phyloP scores from a whole-genome alignment of 192 early-diverging fungal species.

The Rhizophagus clarus region DNA sequence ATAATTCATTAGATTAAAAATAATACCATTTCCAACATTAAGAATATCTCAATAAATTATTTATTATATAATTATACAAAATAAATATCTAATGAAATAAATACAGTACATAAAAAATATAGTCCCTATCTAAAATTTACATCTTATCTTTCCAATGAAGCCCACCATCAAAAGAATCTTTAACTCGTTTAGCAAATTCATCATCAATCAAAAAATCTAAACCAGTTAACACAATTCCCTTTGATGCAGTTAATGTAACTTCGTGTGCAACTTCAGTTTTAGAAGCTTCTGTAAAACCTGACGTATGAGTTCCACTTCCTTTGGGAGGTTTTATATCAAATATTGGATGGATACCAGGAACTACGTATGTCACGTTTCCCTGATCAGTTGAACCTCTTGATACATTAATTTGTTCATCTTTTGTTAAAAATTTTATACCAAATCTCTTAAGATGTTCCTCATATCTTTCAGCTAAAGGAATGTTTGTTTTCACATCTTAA shows the following conservation, averaged over 20 bases:
- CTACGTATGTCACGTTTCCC: slow-evolving; percentile 69
- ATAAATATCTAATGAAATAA: too few species aligned
- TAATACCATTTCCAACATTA: too few species aligned
- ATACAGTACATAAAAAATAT: too few species aligned
- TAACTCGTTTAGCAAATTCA: slow-evolving; percentile 47
- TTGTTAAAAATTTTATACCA: slow-evolving; percentile 36
- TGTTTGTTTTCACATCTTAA: slow-evolving; percentile 4
- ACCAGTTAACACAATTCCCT: slow-evolving; percentile 52
- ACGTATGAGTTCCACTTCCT: slow-evolving; percentile 55
- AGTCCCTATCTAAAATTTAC: too few species aligned
- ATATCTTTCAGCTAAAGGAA: slow-evolving; percentile 30
- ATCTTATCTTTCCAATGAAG: too few species aligned
- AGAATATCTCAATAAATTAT: too few species aligned
- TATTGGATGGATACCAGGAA: slow-evolving; percentile 54
- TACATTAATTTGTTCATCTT: slow-evolving; percentile 27
- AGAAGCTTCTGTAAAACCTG: slow-evolving; percentile 60
- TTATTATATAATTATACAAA: too few species aligned
- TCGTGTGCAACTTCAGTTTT: slow-evolving; percentile 60
- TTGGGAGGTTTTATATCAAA: slow-evolving; percentile 33
- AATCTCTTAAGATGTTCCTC: slow-evolving; percentile 44
- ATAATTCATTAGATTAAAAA: too few species aligned
- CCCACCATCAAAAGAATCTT: slow-evolving; percentile 32
- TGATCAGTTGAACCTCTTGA: slow-evolving; percentile 65
- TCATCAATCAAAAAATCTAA: slow-evolving; percentile 53
- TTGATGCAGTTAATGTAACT: slow-evolving; percentile 55